Evolutionary conservation across 2,329 filamentous ascomycete genomes (phyloP).

Genomic region (Didymosphaeria variabile): DNA sequence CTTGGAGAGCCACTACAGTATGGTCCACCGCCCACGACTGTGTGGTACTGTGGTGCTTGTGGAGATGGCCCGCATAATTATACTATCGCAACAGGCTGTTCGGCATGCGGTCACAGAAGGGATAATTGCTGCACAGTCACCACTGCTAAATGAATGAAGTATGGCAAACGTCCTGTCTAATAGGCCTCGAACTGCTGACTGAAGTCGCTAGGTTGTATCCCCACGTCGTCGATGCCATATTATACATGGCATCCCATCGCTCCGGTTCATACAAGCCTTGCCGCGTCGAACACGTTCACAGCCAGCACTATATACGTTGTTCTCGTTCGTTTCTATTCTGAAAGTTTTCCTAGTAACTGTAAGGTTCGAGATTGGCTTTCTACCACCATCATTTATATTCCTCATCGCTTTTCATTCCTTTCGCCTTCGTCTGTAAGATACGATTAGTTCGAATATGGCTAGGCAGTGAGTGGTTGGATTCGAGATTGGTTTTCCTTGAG

Average conservation of each 20-base stretch:
- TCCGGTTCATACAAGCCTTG: neutral
- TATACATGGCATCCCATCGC: neutral
- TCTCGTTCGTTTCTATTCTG: neutral
- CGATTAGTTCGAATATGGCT: neutral
- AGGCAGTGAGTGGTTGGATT: neutral
- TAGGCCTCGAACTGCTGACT: neutral
- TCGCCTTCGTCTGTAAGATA: neutral
- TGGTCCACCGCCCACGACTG: conserved; percentile 14
- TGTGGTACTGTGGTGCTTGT: conserved; percentile 30
- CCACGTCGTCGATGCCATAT: neutral
- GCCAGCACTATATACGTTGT: neutral
- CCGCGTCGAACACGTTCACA: neutral
- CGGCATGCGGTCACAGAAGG: conserved; percentile 17
- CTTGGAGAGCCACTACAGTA: conserved; percentile 12
- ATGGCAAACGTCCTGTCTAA: neutral
- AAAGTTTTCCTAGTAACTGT: neutral
- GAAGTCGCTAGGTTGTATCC: neutral
- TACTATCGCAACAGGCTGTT: conserved; percentile 18
- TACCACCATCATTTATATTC: neutral
- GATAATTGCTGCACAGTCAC: conserved; percentile 16
- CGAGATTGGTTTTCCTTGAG: neutral
- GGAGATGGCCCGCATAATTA: conserved; percentile 23
- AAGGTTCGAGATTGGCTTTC: neutral
- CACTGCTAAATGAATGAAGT: neutral
- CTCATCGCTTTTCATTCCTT: neutral